Base-by-base conservation (phyloP, 169 alveolate species). In the Cryptosporidium parvum region DNA sequence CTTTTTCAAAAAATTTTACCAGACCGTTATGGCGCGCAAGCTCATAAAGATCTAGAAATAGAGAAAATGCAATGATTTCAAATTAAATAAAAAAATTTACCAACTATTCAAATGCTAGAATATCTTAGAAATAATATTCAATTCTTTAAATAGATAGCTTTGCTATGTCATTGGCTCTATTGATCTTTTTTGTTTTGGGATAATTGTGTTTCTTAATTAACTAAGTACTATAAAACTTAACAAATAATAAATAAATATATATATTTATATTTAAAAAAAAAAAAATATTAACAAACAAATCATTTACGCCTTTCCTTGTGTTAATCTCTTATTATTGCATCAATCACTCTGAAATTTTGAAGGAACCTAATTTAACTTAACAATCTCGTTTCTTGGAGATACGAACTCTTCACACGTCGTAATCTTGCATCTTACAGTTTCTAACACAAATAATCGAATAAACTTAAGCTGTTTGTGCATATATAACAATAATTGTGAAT, bases 41-140 rank as follows among this genome's bases (percentile, higher is more conserved):
- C 9, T 33, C 18, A 2, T 9, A n/a, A 59, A 65, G 72, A 65
- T 65, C 72, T 65, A 65, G 51, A 65, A 65, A 65, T 65, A 37
- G 1, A 39, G 72, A 35, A 65, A 65, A 31, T 65, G 72, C 72
- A 65, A 65, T 65, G 18, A 65, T 26, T 56, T 8, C 29, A 56
- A 56, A 56, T 7, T 5, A 23, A 2, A 23, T 56, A 8, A 56
- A n/a, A n/a, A 56, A 56, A 9, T 56, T 56, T 9, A 56, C 10
- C 44, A 7, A 53, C 35, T 0, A 9, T 23, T 26, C 6, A 1
- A 56, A 2, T 3, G 26, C 23, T 48, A 3, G 21, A 1, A 5
- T 4, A 56, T 56, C 14, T 23, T 1, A 21, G 67, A 21, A n/a
- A 56, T 9, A 21, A 56, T 21, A 9, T 56, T 23, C 3, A 9